These are phyloP conservation scores for Rhodotorula kratochvilovae DNA, from an alignment of 768 basidiomycete genomes.

Conservation along the genomic window DNA sequence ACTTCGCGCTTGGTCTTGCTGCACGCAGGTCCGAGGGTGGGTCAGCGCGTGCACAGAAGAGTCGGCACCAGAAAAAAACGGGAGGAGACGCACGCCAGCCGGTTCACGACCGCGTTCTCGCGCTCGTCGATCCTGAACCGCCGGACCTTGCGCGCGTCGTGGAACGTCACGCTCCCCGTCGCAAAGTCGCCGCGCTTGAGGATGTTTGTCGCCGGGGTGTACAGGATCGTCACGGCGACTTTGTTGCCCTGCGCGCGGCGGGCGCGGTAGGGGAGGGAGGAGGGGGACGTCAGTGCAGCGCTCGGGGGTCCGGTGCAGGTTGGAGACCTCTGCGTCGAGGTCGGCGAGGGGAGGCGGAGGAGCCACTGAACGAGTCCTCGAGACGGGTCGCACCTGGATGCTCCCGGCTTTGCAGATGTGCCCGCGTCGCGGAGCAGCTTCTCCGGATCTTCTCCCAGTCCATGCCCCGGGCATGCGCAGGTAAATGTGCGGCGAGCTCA, in stretches of 20 bases:
- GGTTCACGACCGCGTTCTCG: slow-evolving; percentile 84
- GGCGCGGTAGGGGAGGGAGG: not conserved
- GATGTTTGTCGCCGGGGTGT: slow-evolving; percentile 85
- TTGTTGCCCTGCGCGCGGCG: slow-evolving; percentile 64
- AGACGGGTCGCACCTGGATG: slow-evolving; percentile 78
- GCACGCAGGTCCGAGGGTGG: not conserved
- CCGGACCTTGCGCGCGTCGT: slow-evolving; percentile 80
- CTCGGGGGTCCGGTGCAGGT: too few relatives aligned
- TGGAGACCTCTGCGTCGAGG: too few relatives aligned
- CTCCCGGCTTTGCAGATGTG: slow-evolving; percentile 97
- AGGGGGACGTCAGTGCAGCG: not conserved
- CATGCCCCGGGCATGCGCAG: slow-evolving; percentile 78
- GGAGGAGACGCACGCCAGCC: slow-evolving; percentile 56
- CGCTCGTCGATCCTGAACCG: slow-evolving; percentile 71
- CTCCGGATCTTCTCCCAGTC: slow-evolving; percentile 82
- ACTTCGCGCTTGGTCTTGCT: slow-evolving; percentile 58
- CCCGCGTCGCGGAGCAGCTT: slow-evolving; percentile 71
- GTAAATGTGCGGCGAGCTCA: slow-evolving; percentile 95
- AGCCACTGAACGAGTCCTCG: too few relatives aligned
- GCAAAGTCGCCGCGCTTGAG: slow-evolving; percentile 99
- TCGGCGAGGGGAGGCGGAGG: too few relatives aligned
- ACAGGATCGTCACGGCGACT: slow-evolving; percentile 85
- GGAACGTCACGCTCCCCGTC: slow-evolving; percentile 91
- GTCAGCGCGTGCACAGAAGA: too few relatives aligned
- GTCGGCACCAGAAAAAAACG: not conserved